Conservation (phyloP, 805 yeast genomes). For the Hanseniaspora meyeri region DNA sequence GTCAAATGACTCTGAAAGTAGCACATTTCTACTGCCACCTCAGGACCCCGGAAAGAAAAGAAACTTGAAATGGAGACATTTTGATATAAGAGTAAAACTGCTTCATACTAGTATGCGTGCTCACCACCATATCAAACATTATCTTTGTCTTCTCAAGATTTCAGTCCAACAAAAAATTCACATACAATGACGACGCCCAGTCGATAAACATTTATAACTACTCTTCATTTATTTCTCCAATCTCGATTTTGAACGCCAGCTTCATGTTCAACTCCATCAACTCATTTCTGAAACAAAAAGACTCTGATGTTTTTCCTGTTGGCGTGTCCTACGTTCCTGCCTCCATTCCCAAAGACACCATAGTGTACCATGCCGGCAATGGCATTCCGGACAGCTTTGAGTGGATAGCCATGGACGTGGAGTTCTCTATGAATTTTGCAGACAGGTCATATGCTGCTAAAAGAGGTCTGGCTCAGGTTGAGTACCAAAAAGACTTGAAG, state of each 20-base stretch:
- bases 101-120: neutral
- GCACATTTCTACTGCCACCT: neutral
- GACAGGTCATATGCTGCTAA: constrained; percentile 17
- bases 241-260: constrained; percentile 39
- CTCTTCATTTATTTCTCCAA: constrained; percentile 20
- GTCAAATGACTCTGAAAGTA: neutral
- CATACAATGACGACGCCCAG: neutral
- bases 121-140: neutral
- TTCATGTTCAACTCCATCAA: constrained; percentile 45
- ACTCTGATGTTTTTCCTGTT: constrained; percentile 41
- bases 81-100: constrained; percentile 1
- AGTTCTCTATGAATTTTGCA: constrained; percentile 44
- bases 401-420: constrained; percentile 56
- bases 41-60: neutral
- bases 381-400: constrained; percentile 39
- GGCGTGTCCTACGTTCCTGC: constrained; percentile 52
- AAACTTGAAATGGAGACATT: neutral
- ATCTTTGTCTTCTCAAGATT: neutral
- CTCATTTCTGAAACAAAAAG: constrained; percentile 41
- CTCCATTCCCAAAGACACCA: constrained; percentile 45
- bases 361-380: constrained; percentile 44
- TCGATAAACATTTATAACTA: constrained; percentile 17
- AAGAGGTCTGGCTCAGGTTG: constrained; percentile 1
- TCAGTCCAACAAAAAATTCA: neutral
- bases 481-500: constrained; percentile 17